Percentiles rank a stretch among this genome's conserved stretches.
Conservation (phyloP, 495 filamentous ascomycete genomes). For the Talaromyces adpressus region DNA sequence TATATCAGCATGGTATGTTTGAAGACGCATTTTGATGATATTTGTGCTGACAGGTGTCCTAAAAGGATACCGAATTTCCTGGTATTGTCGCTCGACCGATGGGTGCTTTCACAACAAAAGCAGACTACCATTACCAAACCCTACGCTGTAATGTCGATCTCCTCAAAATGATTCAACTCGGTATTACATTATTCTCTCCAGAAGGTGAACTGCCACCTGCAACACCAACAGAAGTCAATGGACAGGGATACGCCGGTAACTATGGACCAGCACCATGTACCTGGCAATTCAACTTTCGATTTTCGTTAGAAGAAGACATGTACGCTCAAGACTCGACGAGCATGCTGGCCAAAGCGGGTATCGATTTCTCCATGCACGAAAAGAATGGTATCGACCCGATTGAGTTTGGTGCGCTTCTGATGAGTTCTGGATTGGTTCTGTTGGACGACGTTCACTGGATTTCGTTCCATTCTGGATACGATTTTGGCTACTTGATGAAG, state of each 20-base stretch:
- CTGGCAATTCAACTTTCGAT: conserved; percentile 99
- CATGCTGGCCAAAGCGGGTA: conserved; percentile 75
- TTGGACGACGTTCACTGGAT: conserved; percentile 88
- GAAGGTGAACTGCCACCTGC: conserved; percentile 78
- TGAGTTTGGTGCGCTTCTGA: conserved; percentile 81
- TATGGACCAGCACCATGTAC: conserved; percentile 71
- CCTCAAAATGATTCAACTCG: conserved; percentile 93
- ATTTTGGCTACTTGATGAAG: conserved; percentile 95
- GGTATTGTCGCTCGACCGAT: conserved; percentile 93
- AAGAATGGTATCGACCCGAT: conserved; percentile 85
- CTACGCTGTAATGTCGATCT: conserved; percentile 95
- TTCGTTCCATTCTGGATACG: conserved; percentile 97
- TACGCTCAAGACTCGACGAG: conserved; percentile 89
- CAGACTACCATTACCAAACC: conserved; percentile 97
- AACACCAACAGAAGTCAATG: conserved; percentile 50
- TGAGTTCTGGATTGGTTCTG: conserved; percentile 86
- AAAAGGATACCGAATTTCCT: conserved; percentile 93
- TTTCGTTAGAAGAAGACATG: conserved; percentile 91
- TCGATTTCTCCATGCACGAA: conserved; percentile 77
- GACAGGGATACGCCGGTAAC: conserved; percentile 42
- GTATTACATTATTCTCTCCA: conserved; percentile 82
- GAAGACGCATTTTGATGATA: background rate
- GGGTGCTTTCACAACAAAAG: conserved; percentile 86
- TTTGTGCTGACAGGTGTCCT: background rate
- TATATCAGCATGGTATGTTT: conserved; percentile 89